These are phyloP conservation scores for Ophiocordyceps camponoti-floridani DNA, from an alignment of 2,329 filamentous ascomycete species.

Conservation along the genomic window DNA sequence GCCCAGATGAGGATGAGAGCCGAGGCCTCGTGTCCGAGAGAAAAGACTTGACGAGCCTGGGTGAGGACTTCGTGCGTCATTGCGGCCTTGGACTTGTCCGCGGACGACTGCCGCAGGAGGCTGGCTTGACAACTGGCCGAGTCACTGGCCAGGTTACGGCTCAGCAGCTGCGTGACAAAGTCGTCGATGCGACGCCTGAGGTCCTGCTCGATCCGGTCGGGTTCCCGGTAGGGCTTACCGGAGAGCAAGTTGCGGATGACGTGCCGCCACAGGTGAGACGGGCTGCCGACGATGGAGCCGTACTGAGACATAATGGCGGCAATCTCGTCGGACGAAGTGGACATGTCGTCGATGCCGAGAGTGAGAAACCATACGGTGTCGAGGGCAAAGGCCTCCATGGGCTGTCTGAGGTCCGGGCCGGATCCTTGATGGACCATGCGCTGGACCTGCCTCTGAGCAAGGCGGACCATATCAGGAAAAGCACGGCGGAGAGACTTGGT, in stretches of 20 bases:
- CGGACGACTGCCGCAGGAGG: background rate
- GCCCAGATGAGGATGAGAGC: slow-evolving; percentile 1
- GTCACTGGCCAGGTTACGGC: background rate
- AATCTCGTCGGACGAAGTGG: background rate
- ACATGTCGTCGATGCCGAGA: slow-evolving; percentile 1
- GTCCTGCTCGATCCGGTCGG: slow-evolving; percentile 1
- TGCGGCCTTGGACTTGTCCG: background rate
- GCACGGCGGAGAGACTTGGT: background rate
- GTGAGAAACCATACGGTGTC: slow-evolving; percentile 1
- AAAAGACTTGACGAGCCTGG: slow-evolving; percentile 2
- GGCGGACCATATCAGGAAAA: background rate
- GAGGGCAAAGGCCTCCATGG: slow-evolving; percentile 1
- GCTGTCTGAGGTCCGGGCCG: background rate
- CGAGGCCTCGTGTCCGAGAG: slow-evolving; percentile 2
- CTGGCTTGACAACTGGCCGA: background rate
- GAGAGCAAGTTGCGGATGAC: background rate
- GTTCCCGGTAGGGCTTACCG: background rate
- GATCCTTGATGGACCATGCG: background rate
- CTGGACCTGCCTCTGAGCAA: slow-evolving; percentile 1
- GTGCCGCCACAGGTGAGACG: slow-evolving; percentile 2
- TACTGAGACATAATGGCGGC: background rate
- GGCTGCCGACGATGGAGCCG: slow-evolving; percentile 1
- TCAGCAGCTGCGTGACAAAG: background rate
- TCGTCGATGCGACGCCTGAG: background rate
- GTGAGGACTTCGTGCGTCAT: slow-evolving; percentile 1